Evolutionary conservation across 2,329 filamentous ascomycete species (phyloP).

Genomic region (Aspergillus ochraceoroseus): DNA sequence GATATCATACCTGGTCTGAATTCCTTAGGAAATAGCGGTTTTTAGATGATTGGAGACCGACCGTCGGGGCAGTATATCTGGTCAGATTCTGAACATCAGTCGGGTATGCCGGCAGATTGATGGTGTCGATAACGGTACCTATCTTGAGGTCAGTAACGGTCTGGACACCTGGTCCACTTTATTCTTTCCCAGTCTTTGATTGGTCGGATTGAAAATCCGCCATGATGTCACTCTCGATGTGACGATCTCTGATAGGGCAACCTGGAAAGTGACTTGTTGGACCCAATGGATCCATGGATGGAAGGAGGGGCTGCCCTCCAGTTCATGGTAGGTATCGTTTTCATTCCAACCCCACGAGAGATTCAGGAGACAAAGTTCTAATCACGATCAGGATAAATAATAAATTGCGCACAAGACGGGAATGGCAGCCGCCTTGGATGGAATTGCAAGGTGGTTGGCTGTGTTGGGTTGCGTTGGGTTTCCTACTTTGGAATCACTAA

Average conservation of each 20-base stretch:
- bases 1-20: too few relatives aligned
- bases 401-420: too few relatives aligned
- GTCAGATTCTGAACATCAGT: background rate
- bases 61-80: background rate
- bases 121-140: too few relatives aligned
- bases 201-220: background rate
- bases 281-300: too few relatives aligned
- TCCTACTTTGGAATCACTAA: slow-evolving; percentile 1
- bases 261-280: background rate
- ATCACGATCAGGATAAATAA: too few relatives aligned
- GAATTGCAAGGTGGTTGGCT: slow-evolving; percentile 7
- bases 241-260: slow-evolving; percentile 8
- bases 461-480: slow-evolving; percentile 3
- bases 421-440: too few relatives aligned
- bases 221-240: slow-evolving; percentile 5
- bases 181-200: slow-evolving; percentile 5
- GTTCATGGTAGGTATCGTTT: slow-evolving; percentile 12
- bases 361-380: slow-evolving; percentile 6
- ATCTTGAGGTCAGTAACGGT: too few relatives aligned
- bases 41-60: too few relatives aligned
- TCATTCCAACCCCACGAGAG: slow-evolving; percentile 4
- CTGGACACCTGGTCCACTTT: slow-evolving; percentile 2
- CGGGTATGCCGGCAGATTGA: too few relatives aligned
- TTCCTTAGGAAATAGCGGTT: too few relatives aligned
- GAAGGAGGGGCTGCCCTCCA: slow-evolving; percentile 1